phyloP scores from a whole-genome alignment of 2,329 filamentous ascomycete genomes.

The Sporothrix phasma region DNA sequence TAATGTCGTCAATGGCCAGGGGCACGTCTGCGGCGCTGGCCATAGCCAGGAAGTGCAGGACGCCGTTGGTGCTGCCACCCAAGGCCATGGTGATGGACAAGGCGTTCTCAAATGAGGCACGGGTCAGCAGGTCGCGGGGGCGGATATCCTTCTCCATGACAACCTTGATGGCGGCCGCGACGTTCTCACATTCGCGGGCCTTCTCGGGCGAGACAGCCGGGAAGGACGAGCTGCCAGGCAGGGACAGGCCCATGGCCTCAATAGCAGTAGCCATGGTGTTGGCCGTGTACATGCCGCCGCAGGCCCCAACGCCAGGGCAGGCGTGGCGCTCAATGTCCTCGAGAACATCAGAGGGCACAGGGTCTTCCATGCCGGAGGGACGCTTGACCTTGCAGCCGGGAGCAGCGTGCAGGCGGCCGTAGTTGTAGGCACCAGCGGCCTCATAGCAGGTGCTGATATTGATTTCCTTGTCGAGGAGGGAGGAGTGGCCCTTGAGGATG shows the following conservation, averaged over 20 bases:
- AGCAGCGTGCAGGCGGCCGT: conserved; percentile 65
- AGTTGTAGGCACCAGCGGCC: conserved; percentile 71
- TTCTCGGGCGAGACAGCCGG: conserved; percentile 75
- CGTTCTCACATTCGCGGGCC: conserved; percentile 75
- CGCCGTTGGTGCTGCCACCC: conserved; percentile 82
- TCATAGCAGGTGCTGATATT: conserved; percentile 88
- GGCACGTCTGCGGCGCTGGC: conserved; percentile 71
- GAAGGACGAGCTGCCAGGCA: conserved; percentile 76
- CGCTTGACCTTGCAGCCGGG: conserved; percentile 15
- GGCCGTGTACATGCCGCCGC: conserved; percentile 80
- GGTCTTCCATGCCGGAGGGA: conserved; percentile 30
- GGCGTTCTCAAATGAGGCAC: conserved; percentile 75
- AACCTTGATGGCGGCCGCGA: conserved; percentile 63
- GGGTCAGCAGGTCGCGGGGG: conserved; percentile 70
- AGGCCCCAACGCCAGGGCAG: conserved; percentile 65
- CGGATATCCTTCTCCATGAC: conserved; percentile 78
- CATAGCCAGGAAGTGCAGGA: conserved; percentile 85
- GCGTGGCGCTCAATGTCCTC: conserved; percentile 72
- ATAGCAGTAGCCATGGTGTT: conserved; percentile 91
- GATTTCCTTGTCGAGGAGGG: conserved; percentile 64
- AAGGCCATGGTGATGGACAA: conserved; percentile 84
- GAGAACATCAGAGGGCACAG: conserved; percentile 67
- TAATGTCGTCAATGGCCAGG: conserved; percentile 72
- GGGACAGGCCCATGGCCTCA: conserved; percentile 74
- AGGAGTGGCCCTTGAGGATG: conserved; percentile 77